Evolutionary conservation across 345 rosid genomes (phyloP).

Genomic region (Populus alba): DNA sequence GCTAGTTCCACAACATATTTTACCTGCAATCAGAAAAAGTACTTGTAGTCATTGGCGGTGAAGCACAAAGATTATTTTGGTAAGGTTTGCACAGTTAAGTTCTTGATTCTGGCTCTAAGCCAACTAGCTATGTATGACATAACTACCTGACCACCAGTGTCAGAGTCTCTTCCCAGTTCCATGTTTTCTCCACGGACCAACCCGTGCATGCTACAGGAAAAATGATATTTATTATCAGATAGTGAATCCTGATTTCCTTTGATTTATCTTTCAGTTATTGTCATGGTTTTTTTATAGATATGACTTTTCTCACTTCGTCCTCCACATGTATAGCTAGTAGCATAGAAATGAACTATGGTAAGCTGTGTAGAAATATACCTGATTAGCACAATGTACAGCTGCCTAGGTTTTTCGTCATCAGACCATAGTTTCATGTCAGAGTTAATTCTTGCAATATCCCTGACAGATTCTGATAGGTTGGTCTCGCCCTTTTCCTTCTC

Average conservation of each 20-base stretch:
- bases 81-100: not conserved
- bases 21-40: conserved; percentile 35
- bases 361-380: conserved; percentile 35
- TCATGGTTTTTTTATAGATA: not conserved
- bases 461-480: conserved; percentile 36
- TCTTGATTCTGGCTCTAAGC: not conserved
- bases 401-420: conserved; percentile 56
- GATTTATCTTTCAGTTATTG: not conserved
- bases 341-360: not conserved
- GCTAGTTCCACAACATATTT: conserved; percentile 75
- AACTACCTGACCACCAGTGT: conserved; percentile 70
- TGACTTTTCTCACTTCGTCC: not conserved
- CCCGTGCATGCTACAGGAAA: conserved; percentile 51
- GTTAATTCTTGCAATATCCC: conserved; percentile 47
- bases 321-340: not conserved
- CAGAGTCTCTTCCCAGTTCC: conserved; percentile 83
- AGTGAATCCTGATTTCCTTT: too few species aligned
- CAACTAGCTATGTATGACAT: not conserved
- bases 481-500: conserved; percentile 64
- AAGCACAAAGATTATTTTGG: not conserved
- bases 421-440: conserved; percentile 69
- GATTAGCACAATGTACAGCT: conserved; percentile 71
- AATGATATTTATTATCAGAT: not conserved
- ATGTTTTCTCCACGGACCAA: conserved; percentile 74
- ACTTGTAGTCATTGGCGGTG: not conserved